These are phyloP conservation scores for Melastoma candidum DNA, from an alignment of 441 rosid species.

Conservation along the genomic window DNA sequence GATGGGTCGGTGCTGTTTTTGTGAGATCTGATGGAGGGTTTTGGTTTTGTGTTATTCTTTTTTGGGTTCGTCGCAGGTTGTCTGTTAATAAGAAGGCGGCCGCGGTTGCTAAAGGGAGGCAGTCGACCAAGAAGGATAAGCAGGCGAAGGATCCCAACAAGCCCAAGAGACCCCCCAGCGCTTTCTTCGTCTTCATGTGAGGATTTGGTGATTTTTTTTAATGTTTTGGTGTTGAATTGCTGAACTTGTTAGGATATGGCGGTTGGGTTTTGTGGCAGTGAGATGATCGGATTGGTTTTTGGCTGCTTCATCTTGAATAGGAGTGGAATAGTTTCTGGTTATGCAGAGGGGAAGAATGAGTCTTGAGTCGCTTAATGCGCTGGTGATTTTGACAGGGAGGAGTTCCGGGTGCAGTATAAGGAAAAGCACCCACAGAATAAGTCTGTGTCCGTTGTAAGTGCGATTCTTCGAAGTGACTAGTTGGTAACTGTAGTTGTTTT, in stretches of 20 bases:
- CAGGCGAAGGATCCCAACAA: slow-evolving; percentile 90
- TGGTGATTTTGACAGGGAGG: slow-evolving; percentile 48
- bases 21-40: background rate
- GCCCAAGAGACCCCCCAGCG: slow-evolving; percentile 95
- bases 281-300: no score
- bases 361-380: no score
- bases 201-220: background rate
- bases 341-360: no score
- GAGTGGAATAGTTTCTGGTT: no score
- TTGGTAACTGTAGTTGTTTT: background rate
- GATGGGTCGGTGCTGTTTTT: background rate
- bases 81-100: slow-evolving; percentile 61
- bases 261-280: no score
- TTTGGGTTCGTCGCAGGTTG: slow-evolving; percentile 32
- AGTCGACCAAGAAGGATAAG: slow-evolving; percentile 34
- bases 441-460: slow-evolving; percentile 82
- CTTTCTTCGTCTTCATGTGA: slow-evolving; percentile 99
- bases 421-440: slow-evolving; percentile 96
- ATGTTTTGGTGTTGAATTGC: no score
- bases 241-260: no score
- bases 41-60: background rate
- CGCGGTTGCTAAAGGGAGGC: slow-evolving; percentile 27
- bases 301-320: no score
- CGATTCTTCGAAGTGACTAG: background rate
- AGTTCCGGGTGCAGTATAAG: slow-evolving; percentile 81